Conservation (phyloP, 2,329 filamentous ascomycete species). For the Lasiodiplodia hormozganensis region DNA sequence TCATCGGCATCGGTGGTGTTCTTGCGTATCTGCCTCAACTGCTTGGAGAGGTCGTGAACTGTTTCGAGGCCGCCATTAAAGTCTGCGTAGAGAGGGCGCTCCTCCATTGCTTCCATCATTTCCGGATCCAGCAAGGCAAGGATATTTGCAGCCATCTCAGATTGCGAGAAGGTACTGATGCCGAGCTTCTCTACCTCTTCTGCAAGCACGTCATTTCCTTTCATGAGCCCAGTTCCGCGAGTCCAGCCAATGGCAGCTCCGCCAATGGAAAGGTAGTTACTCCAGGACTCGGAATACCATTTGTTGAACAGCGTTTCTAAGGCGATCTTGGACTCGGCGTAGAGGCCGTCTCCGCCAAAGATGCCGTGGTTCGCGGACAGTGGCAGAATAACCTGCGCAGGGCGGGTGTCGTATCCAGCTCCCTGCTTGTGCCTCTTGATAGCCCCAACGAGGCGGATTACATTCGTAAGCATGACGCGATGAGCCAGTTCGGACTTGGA, state of each 20-base stretch:
- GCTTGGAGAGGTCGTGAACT: conserved; percentile 34
- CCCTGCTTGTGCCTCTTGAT: conserved; percentile 43
- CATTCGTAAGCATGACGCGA: conserved; percentile 50
- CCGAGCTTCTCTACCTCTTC: conserved; percentile 47
- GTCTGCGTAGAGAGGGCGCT: conserved; percentile 48
- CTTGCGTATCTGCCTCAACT: conserved; percentile 31
- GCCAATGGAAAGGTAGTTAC: conserved; percentile 48
- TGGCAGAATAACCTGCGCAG: conserved; percentile 50
- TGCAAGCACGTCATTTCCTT: conserved; percentile 50
- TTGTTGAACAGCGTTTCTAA: conserved; percentile 46
- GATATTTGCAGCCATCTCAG: conserved; percentile 53
- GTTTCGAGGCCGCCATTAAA: conserved; percentile 47
- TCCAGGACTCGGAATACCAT: conserved; percentile 48
- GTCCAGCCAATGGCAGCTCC: conserved; percentile 56
- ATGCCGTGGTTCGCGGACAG: conserved; percentile 55
- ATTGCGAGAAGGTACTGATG: conserved; percentile 49
- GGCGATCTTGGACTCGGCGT: conserved; percentile 54
- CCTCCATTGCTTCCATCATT: conserved; percentile 42
- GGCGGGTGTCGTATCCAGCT: conserved; percentile 41
- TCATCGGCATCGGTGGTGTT: conserved; percentile 30
- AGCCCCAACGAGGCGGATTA: conserved; percentile 47
- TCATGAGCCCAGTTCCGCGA: conserved; percentile 54
- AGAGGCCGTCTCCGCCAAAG: conserved; percentile 54
- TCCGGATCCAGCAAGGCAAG: conserved; percentile 43
- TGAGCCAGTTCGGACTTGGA: conserved; percentile 48